Base-by-base conservation (phyloP, 495 filamentous ascomycete genomes). In the Hypoxylon lienhwacheense region DNA sequence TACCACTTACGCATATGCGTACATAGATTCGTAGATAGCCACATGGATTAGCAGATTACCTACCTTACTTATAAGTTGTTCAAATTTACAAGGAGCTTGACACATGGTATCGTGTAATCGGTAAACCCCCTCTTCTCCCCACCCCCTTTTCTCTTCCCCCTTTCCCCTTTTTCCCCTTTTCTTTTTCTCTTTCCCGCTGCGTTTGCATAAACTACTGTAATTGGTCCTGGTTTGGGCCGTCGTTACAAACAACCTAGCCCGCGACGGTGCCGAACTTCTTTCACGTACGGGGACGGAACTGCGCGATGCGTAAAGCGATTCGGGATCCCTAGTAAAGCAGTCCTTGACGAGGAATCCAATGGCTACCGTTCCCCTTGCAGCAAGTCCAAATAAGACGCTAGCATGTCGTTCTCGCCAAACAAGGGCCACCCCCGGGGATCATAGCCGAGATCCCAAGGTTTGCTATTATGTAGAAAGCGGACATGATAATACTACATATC, bases 311-410 rank as follows among this genome's bases (percentile, higher is more conserved):
- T 26, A 55, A 61, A 36, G 51, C 41, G 19, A 36, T 55, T 61
- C 58, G 58, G 58, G 58, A 61, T 55, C 51, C 51, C 46, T 36
- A 52, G 51, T 51, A 45, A 43, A 52, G 51, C 28, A 55, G 37
- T 37, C 41, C 44, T 19, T 49, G 41, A 47, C 11, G 44, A 46
- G 19, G 35, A 51, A 17, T 20, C 52, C 52, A 61, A 56, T 61
- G 7, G 47, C 28, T 47, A 29, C 24, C 15, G 46, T 47, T 56
- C 52, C 58, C 52, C 52, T 55, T 55, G 52, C 58, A 61, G 52
- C 42, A 47, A 29, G 44, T 43, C 47, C 42, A 36, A 48, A 48
- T 21, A n/a, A n/a, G 20, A 25, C 19, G 20, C 19, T 55, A 46
- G 19, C 19, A 36, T 43, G 39, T 41, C 29, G n/a, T 15, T 11